Conservation (phyloP, 2,329 filamentous ascomycete species). For the Colletotrichum tanaceti region DNA sequence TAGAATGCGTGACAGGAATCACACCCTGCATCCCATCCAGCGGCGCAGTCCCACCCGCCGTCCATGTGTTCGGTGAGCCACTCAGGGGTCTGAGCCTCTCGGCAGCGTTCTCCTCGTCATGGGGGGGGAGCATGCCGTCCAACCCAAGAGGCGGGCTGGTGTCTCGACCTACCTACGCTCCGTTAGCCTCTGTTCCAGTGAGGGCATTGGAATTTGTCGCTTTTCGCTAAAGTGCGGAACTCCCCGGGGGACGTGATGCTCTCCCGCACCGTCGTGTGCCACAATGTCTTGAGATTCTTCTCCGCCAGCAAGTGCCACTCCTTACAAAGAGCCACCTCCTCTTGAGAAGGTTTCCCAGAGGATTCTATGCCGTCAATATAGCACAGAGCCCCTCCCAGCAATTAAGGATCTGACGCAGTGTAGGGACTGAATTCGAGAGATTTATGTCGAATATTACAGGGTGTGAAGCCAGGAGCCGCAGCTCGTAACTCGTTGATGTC, state of each 20-base stretch:
- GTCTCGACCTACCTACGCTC: too few species aligned
- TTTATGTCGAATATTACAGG: too few species aligned
- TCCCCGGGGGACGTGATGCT: not conserved
- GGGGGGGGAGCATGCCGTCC: too few species aligned
- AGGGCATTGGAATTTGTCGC: not conserved
- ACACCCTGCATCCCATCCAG: not conserved
- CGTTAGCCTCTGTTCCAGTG: not conserved
- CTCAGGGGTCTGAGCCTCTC: too few species aligned
- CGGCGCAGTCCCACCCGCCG: slow-evolving; percentile 2
- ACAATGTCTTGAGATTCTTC: not conserved
- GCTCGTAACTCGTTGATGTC: not conserved
- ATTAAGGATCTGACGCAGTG: not conserved
- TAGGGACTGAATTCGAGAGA: not conserved
- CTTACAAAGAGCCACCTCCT: too few species aligned
- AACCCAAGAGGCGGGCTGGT: not conserved
- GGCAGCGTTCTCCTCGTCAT: too few species aligned
- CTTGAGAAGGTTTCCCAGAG: not conserved
- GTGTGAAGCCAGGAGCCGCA: not conserved
- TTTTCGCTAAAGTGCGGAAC: not conserved
- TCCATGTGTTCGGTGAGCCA: too few species aligned
- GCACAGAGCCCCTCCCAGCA: not conserved
- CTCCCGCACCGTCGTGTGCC: not conserved
- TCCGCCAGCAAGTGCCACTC: too few species aligned
- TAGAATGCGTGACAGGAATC: not conserved
- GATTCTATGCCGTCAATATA: not conserved